A percentile compares a stretch with the other conserved stretches of the same genome.
These are phyloP conservation scores for Mytilinidion resinicola DNA, from an alignment of 495 filamentous ascomycete genomes.

Conservation along the genomic window DNA sequence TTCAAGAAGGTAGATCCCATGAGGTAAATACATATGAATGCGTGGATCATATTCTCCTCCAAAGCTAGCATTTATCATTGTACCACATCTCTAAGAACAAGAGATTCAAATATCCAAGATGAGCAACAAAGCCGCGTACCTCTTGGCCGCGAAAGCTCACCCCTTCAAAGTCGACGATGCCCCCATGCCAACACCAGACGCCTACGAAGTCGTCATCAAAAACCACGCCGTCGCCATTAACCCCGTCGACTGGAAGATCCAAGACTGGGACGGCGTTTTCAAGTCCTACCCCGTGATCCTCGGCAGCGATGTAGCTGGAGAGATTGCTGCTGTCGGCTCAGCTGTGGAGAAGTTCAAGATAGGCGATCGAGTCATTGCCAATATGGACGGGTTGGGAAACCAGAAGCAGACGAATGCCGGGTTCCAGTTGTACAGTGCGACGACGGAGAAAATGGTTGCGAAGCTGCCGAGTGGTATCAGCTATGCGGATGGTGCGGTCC, in stretches of 20 bases:
- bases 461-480: slow-evolving; percentile 17
- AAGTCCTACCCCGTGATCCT: slow-evolving; percentile 45
- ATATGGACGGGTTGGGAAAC: not conserved
- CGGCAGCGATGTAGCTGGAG: slow-evolving; percentile 51
- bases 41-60: too few relatives aligned
- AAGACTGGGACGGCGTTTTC: slow-evolving; percentile 30
- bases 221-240: slow-evolving; percentile 41
- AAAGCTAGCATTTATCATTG: too few relatives aligned
- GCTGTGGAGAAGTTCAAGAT: slow-evolving; percentile 41
- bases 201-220: slow-evolving; percentile 37
- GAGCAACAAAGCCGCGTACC: not conserved
- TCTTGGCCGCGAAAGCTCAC: not conserved
- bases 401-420: not conserved
- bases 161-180: slow-evolving; percentile 35
- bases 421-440: slow-evolving; percentile 24
- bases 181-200: slow-evolving; percentile 27
- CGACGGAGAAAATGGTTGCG: not conserved
- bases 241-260: slow-evolving; percentile 45
- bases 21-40: too few relatives aligned
- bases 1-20: too few relatives aligned
- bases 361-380: slow-evolving; percentile 43
- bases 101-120: too few relatives aligned
- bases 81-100: too few relatives aligned
- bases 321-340: slow-evolving; percentile 43
- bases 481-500: slow-evolving; percentile 17